These are phyloP conservation scores for Sugiyamaella paludigena DNA, from an alignment of 1,139 yeast species.

Conservation along the genomic window DNA sequence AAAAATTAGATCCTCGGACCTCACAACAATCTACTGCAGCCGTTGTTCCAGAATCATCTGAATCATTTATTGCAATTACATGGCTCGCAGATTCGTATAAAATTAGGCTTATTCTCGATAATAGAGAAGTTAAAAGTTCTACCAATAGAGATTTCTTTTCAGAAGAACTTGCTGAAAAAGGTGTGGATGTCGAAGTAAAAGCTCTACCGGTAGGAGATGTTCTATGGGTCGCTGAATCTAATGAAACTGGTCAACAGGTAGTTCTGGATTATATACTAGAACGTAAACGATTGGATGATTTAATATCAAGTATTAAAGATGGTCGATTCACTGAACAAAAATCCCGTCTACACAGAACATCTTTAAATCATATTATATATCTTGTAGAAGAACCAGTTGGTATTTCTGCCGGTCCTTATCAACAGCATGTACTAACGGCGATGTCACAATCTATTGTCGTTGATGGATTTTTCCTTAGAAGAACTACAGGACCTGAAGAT, in stretches of 20 bases:
- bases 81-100: constrained; percentile 60
- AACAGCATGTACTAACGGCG: constrained; percentile 71
- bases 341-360: constrained; percentile 64
- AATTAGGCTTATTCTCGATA: constrained; percentile 67
- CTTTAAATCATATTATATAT: constrained; percentile 66
- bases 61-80: constrained; percentile 13
- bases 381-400: constrained; percentile 73
- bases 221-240: constrained; percentile 80
- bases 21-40: background rate
- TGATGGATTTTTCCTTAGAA: constrained; percentile 63
- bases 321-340: constrained; percentile 86
- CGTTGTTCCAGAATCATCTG: background rate
- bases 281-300: constrained; percentile 84
- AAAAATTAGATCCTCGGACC: too few relatives aligned
- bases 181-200: constrained; percentile 53
- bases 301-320: constrained; percentile 77
- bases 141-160: constrained; percentile 35
- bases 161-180: constrained; percentile 51
- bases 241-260: constrained; percentile 55
- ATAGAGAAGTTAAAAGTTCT: constrained; percentile 59
- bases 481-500: constrained; percentile 71
- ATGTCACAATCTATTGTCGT: constrained; percentile 68
- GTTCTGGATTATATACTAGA: constrained; percentile 81
- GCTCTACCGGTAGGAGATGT: constrained; percentile 83
- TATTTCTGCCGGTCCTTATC: constrained; percentile 42